Evolutionary conservation across 2,329 filamentous ascomycete genomes (phyloP).

Genomic region (Nannizziopsis barbatae): DNA sequence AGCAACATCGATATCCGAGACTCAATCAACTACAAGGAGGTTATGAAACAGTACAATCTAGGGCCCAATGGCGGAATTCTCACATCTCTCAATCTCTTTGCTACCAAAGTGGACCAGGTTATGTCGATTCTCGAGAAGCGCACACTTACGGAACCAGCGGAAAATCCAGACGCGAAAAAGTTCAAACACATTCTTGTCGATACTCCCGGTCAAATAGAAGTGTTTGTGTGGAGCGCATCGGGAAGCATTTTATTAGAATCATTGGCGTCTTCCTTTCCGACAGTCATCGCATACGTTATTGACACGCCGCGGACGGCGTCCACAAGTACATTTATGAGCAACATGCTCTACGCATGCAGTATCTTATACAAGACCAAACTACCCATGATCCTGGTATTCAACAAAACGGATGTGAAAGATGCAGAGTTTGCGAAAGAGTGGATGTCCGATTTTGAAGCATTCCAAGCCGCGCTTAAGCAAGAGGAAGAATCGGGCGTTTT

Average conservation of each 20-base stretch:
- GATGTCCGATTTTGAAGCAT: conserved; percentile 98
- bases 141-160: conserved; percentile 47
- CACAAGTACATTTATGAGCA: conserved; percentile 97
- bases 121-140: conserved; percentile 83
- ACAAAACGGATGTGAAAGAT: conserved; percentile 94
- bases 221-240: conserved; percentile 95
- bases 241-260: conserved; percentile 90
- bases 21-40: conserved; percentile 97
- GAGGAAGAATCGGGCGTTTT: conserved; percentile 72
- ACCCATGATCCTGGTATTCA: conserved; percentile 98
- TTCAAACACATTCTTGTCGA: conserved; percentile 84
- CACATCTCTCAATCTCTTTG: conserved; percentile 90
- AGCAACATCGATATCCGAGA: conserved; percentile 98
- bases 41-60: conserved; percentile 98
- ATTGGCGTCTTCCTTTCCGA: conserved; percentile 86
- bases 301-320: conserved; percentile 89
- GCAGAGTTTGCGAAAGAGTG: conserved; percentile 88
- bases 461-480: conserved; percentile 69
- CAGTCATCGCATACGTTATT: conserved; percentile 93
- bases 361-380: conserved; percentile 98
- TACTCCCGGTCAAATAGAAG: conserved; percentile 95
- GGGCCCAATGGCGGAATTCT: conserved; percentile 95
- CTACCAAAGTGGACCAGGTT: conserved; percentile 96
- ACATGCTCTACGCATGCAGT: conserved; percentile 98
- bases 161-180: conserved; percentile 42